These are phyloP conservation scores for Coemansia sp. DNA, from an alignment of 192 early-diverging fungal genomes.

Conservation along the genomic window DNA sequence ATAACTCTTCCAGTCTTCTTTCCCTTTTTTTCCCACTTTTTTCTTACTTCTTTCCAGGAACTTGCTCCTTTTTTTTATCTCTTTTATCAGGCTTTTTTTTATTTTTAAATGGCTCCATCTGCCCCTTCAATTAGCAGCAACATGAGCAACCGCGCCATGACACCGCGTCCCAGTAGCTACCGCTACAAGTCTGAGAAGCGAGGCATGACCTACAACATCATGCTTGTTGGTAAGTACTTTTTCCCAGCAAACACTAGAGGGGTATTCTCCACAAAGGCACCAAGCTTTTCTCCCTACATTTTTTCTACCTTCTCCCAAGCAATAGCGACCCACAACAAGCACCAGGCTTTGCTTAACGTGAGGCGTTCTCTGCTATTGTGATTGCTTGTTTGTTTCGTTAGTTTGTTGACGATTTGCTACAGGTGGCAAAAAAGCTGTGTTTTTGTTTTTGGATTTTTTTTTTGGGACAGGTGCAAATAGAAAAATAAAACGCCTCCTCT, in stretches of 20 bases:
- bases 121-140: constrained; percentile 52
- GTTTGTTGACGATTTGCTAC: constrained; percentile 19
- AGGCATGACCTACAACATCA: constrained; percentile 95
- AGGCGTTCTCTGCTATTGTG: constrained; percentile 4
- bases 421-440: background rate
- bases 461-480: constrained; percentile 1
- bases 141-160: constrained; percentile 45
- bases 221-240: constrained; percentile 84
- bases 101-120: constrained; percentile 46
- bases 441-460: constrained; percentile 4
- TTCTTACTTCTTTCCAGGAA: background rate
- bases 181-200: constrained; percentile 94
- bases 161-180: constrained; percentile 57
- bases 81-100: constrained; percentile 11
- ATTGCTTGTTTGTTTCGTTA: constrained; percentile 1
- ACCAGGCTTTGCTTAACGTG: too few species aligned
- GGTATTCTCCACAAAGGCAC: too few species aligned
- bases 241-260: background rate
- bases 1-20: background rate
- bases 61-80: constrained; percentile 6
- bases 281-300: too few species aligned
- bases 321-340: too few species aligned
- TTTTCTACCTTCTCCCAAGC: too few species aligned
- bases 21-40: background rate
- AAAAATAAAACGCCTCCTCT: background rate